Percentiles rank a stretch among this genome's conserved stretches.
phyloP scores from a whole-genome alignment of 2,329 filamentous ascomycete species.

The Pleoardoris graminearum region DNA sequence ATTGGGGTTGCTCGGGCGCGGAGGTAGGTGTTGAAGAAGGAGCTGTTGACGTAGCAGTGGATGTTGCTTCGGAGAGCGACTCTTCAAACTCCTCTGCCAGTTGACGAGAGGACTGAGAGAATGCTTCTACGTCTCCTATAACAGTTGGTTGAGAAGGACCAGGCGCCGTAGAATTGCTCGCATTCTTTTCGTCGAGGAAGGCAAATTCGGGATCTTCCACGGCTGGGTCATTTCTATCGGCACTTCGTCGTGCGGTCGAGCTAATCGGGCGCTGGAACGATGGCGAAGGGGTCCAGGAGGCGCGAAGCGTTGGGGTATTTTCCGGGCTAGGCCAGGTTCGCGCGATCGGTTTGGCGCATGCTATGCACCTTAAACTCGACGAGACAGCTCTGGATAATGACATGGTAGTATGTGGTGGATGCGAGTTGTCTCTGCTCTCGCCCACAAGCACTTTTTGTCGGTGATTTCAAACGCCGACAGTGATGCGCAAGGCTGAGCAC shows the following conservation, averaged over 20 bases:
- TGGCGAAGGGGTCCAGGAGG: constrained; percentile 10
- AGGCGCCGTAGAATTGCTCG: not conserved
- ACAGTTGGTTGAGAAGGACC: not conserved
- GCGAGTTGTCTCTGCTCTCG: not conserved
- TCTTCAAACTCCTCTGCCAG: not conserved
- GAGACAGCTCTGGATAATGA: constrained; percentile 25
- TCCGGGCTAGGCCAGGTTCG: constrained; percentile 6
- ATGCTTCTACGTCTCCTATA: not conserved
- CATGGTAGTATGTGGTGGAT: constrained; percentile 21
- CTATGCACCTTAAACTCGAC: constrained; percentile 29
- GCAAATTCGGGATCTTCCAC: constrained; percentile 19
- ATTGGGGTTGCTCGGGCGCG: constrained; percentile 6
- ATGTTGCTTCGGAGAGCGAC: not conserved
- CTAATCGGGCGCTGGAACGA: constrained; percentile 25
- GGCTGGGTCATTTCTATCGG: constrained; percentile 19
- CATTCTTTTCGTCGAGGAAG: constrained; percentile 10
- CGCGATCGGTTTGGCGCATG: constrained; percentile 21
- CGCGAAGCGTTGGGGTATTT: constrained; percentile 15
- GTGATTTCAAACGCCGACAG: constrained; percentile 15
- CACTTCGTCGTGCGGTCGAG: constrained; percentile 17
- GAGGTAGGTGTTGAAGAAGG: constrained; percentile 4
- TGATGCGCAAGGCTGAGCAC: constrained; percentile 21
- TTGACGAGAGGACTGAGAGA: not conserved
- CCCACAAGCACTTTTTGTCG: constrained; percentile 15
- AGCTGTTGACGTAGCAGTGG: no score